phyloP scores from a whole-genome alignment of 2,329 filamentous ascomycete genomes.

The Fusarium acutatum region DNA sequence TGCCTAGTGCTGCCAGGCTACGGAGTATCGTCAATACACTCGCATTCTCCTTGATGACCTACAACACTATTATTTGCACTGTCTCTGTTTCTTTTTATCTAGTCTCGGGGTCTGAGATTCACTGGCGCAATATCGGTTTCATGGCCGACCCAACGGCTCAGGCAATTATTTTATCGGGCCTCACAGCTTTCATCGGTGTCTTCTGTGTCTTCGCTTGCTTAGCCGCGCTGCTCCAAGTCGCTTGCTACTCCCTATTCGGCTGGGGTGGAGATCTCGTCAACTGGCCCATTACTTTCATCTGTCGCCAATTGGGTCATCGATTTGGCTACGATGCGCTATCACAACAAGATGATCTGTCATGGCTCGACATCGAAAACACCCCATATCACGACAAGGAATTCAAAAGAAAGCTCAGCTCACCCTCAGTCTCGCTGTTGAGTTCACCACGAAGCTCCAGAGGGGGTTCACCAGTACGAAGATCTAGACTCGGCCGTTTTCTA shows the following conservation, averaged over 20 bases:
- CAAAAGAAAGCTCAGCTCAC: neutral
- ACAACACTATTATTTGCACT: constrained; percentile 23
- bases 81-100: constrained; percentile 22
- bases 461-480: neutral
- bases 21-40: constrained; percentile 8
- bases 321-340: neutral
- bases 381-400: neutral
- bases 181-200: constrained; percentile 37
- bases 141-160: constrained; percentile 42
- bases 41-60: neutral
- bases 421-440: neutral
- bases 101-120: constrained; percentile 42
- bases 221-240: constrained; percentile 26
- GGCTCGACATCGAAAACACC: constrained; percentile 33
- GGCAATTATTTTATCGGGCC: constrained; percentile 41
- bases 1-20: constrained; percentile 11
- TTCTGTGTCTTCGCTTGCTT: constrained; percentile 32
- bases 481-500: neutral
- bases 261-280: constrained; percentile 38
- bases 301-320: neutral
- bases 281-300: constrained; percentile 29
- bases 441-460: neutral
- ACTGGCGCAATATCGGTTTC: constrained; percentile 46
- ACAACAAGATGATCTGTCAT: constrained; percentile 13
- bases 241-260: constrained; percentile 21